Percentiles rank a stretch among this genome's conserved stretches.
Conservation (phyloP, 768 basidiomycete genomes). For the Lentinus brumalis region DNA sequence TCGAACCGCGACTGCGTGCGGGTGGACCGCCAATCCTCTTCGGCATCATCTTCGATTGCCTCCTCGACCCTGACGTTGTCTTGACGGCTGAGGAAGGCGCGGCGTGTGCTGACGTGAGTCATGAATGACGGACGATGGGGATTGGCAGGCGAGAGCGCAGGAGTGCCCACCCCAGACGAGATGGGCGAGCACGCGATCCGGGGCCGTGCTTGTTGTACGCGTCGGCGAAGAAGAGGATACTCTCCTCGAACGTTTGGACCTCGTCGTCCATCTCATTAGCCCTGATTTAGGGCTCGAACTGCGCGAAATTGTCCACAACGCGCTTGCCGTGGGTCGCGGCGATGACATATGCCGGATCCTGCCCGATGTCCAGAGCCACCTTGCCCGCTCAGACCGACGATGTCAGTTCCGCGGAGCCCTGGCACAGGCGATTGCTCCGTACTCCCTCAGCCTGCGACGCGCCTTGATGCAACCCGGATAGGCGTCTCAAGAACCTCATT, state of each 20-base stretch:
- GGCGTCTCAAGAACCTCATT: too few species aligned
- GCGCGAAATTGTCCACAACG: slow-evolving; percentile 70
- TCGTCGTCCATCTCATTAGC: slow-evolving; percentile 57
- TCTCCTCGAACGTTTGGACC: slow-evolving; percentile 60
- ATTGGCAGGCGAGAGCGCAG: slow-evolving; percentile 39
- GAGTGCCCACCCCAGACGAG: slow-evolving; percentile 42
- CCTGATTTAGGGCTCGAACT: slow-evolving; percentile 58
- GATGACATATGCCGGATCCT: slow-evolving; percentile 66
- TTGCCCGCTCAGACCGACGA: slow-evolving; percentile 40
- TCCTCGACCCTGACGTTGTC: slow-evolving; percentile 36
- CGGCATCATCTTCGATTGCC: slow-evolving; percentile 26
- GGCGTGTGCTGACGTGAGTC: slow-evolving; percentile 39
- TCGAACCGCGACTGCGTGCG: slow-evolving; percentile 37
- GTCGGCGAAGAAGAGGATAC: slow-evolving; percentile 67
- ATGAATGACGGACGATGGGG: slow-evolving; percentile 50
- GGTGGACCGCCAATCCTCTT: slow-evolving; percentile 16
- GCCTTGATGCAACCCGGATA: too few species aligned
- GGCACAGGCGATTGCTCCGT: too few species aligned
- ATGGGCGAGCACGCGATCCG: slow-evolving; percentile 35
- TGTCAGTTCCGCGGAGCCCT: too few species aligned
- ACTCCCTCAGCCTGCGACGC: too few species aligned
- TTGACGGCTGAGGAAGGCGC: slow-evolving; percentile 38
- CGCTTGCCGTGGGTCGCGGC: slow-evolving; percentile 77
- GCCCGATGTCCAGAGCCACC: slow-evolving; percentile 68
- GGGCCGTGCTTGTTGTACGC: slow-evolving; percentile 49